Evolutionary conservation across 1,284 basidiomycete genomes (phyloP), one percentile per base, ranked within the genome.

Genomic region (Fistulinella staudtii): DNA sequence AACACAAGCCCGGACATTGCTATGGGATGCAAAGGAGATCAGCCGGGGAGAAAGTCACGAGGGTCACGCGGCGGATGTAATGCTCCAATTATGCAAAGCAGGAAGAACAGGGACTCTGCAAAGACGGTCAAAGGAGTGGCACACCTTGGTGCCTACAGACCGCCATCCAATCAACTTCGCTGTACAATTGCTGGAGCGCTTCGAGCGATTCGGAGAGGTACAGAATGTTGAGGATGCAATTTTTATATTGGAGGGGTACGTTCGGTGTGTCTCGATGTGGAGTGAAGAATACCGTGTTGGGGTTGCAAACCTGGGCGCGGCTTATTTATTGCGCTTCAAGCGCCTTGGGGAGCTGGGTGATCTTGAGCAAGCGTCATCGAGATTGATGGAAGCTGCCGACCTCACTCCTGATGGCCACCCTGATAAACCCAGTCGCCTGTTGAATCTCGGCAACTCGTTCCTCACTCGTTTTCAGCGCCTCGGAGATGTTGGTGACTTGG

Each of bases 171-270:
- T 33, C 31, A 14, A 9, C 30, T 8, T 22, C 6, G 1, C 14
- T 8, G 27, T 3, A 1, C 3, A 11, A 8, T 27, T 43, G 22
- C 8, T 15, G 14, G 6, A 0, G 8, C 41, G 33, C 13, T 43
- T 43, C 6, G 25, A 35, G 15, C 33, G n/a, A 13, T 31, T 5
- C 10, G 22, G 43, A 6, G 15, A 40, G 21, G 5, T 27, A 15
- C 20, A 24, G 18, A 34, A 41, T 29, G 30, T 45, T 18, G 20
- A 41, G 7, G 24, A 34, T 4, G 39, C 43, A 7, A 40, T 49
- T 9, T 21, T 15, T 2, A 7, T 28, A 5, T 35, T 39, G 18
- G 15, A 24, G 6, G 22, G 3, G 8, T 35, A n/a, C 13, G 2
- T 35, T n/a, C 23, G 14, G 15, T 37, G 20, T 18, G 18, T 11